These are phyloP conservation scores for Pulveroboletus sp. DNA, from an alignment of 768 basidiomycete species.

Conservation along the genomic window DNA sequence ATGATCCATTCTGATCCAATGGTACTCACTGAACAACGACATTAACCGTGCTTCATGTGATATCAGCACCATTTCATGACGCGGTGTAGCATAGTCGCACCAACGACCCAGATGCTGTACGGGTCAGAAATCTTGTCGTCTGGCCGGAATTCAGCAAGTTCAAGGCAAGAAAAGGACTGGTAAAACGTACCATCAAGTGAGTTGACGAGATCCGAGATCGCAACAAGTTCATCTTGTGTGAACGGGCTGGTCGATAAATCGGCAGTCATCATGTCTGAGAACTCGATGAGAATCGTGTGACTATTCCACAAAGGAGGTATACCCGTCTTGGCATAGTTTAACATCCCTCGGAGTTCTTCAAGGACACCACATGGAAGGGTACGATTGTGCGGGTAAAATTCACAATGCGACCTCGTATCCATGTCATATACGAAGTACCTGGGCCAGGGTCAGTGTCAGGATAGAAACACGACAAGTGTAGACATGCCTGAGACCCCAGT, in stretches of 20 bases:
- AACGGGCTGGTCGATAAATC: slow-evolving; percentile 16
- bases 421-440: background rate
- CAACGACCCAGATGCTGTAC: slow-evolving; percentile 11
- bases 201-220: slow-evolving; percentile 12
- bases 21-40: slow-evolving; percentile 9
- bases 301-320: background rate
- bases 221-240: slow-evolving; percentile 10
- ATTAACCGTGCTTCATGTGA: slow-evolving; percentile 7
- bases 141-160: background rate
- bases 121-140: slow-evolving; percentile 4
- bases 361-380: slow-evolving; percentile 4
- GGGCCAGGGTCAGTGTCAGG: background rate
- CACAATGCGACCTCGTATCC: slow-evolving; percentile 13
- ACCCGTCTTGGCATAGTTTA: slow-evolving; percentile 16
- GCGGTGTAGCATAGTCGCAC: background rate
- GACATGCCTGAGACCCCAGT: background rate
- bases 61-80: background rate
- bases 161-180: background rate
- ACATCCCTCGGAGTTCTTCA: slow-evolving; percentile 11
- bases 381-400: slow-evolving; percentile 10
- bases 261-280: slow-evolving; percentile 13
- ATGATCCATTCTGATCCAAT: background rate
- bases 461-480: background rate
- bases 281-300: background rate
- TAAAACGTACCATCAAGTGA: slow-evolving; percentile 8